Evolutionary conservation across 768 basidiomycete species (phyloP), one percentile per base, ranked within the genome.

Genomic region (Trametes coccinea): DNA sequence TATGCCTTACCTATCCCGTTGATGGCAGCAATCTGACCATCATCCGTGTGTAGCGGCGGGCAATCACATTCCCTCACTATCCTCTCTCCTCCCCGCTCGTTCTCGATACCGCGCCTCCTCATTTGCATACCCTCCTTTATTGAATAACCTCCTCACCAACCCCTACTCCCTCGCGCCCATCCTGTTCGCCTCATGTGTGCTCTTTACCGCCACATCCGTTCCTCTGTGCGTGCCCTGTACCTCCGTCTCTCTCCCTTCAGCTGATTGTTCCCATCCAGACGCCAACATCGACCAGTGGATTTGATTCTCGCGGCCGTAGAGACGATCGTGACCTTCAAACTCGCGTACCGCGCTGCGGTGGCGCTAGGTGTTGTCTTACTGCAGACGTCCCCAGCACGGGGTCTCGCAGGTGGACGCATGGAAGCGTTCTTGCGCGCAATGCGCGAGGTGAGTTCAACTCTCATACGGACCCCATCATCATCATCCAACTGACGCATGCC

Each of bases 281-380:
- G 75, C 13, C 85, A 89, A 62, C 91, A 93, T 60, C 80, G 85
- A 10, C 73, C 82, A 0, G 83, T 87, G n/a, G 96, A 99, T 74
- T 84, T 96, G n/a, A 73, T 85, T n/a, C 77, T 97, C 43, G 93
- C 97, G 0, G 82, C 85, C 5, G 64, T 90, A 6, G 85, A 94
- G 55, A 88, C 94, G 0, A 70, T 88, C 10, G 76, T 91, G 14
- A 96, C 94, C 4, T 91, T 90, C 73, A 83, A 84, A 41, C 80
- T 95, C 27, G 90, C 97, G 0, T 96, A 95, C 71, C 85, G 88
- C 2, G 89, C 95, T 0, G 93, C 88, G 43, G 80, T 88, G 10
- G 84, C 92, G 0, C 89, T 96, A 11, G 96, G 93, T 2, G 86
- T 88, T 6, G 88, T 94, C 1, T 78, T 99, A 2, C 74, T 98